Base-by-base conservation (phyloP, 2,329 filamentous ascomycete genomes). In the Fusarium domesticum region DNA sequence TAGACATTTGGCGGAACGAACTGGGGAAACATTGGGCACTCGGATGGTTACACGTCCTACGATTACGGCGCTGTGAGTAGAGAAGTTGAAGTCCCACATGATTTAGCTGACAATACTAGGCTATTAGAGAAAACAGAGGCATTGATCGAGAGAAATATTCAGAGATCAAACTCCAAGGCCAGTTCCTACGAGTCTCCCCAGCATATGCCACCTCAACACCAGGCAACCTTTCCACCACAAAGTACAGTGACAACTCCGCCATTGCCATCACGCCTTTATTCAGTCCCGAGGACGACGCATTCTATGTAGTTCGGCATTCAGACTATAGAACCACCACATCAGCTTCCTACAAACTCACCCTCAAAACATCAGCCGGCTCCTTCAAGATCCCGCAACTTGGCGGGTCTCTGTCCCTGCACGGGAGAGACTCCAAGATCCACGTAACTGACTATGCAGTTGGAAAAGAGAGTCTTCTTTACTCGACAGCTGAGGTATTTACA, bases 11-110 rank as follows among this genome's bases (percentile, higher is more conserved):
- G 88, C 12, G 88, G 87, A 6, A 91, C 87, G 0, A 93, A 92
- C 61, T 92, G 87, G 88, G 87, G 87, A 0, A 91, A 89, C 50
- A 65, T 89, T 5, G 85, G 87, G 0, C 80, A 89, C 53, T 75
- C 83, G 8, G 83, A 81, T 10, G 81, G 76, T 3, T 83, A 83
- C 48, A 82, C 77, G 0, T 77, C 74, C 0, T 78, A 80, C 37
- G 77, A 80, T 47, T 80, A 80, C 39, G 75, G 70, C 6, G 69
- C 73, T 2, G 67, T 65, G 44, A 32, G 71, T 56, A 4, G n/a
- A n/a, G n/a, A n/a, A n/a, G n/a, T n/a, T 11, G 14, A 11, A 3
- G 11, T 4, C 6, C 4, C 3, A 15, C 33, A 0, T 15, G 2
- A 16, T 11, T 3, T 1, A 2, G 7, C 15, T 48, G 12, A 56